Evolutionary conservation across 768 basidiomycete species (phyloP).

Genomic region (Phylloporus scabripes): DNA sequence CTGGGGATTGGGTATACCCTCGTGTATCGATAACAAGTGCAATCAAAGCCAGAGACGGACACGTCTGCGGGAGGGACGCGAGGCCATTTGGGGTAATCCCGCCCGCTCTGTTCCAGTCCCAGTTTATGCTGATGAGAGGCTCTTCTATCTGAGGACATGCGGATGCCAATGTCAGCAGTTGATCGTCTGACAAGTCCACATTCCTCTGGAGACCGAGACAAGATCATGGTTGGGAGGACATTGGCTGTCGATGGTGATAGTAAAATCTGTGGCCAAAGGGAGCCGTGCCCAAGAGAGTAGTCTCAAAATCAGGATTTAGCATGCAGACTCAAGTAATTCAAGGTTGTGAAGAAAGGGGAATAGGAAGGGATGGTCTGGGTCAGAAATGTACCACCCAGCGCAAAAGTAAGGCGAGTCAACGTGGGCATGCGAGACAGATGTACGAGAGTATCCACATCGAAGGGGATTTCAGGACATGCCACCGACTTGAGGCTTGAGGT

Average conservation of each 20-base stretch:
- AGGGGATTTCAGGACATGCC: not conserved
- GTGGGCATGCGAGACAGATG: conserved; percentile 1
- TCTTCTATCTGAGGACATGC: conserved; percentile 8
- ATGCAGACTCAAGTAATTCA: not conserved
- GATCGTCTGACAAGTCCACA: not conserved
- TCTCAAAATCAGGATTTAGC: not conserved
- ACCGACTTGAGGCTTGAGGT: not conserved
- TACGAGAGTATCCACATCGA: not conserved
- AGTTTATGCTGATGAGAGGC: conserved; percentile 3
- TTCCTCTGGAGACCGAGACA: not conserved
- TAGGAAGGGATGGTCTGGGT: not conserved
- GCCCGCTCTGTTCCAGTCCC: conserved; percentile 3
- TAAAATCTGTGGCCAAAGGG: not conserved
- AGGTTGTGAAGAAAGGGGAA: not conserved
- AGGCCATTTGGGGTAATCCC: not conserved
- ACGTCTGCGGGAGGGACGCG: not conserved
- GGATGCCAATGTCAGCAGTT: not conserved
- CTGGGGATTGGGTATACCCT: not conserved
- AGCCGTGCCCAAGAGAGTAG: not conserved
- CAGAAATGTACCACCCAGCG: not conserved
- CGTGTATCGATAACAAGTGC: conserved; percentile 8
- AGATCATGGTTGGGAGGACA: not conserved
- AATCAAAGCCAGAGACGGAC: not conserved
- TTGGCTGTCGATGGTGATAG: too few relatives aligned
- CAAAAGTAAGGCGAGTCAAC: not conserved